Evolutionary conservation across 495 filamentous ascomycete species (phyloP).

Genomic region (Penicillium pancosmium): DNA sequence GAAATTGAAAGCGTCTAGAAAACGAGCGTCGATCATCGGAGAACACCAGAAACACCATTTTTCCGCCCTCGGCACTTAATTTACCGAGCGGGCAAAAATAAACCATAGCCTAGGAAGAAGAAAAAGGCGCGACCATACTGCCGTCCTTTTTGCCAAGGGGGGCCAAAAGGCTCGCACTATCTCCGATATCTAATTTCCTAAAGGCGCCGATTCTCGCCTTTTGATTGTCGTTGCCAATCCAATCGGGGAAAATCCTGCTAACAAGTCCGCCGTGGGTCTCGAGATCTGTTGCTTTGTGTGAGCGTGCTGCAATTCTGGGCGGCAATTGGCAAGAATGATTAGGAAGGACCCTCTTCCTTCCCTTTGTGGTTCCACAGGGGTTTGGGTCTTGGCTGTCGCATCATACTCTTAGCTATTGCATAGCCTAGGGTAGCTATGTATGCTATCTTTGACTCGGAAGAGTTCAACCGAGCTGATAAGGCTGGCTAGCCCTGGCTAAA

Average conservation of each 20-base stretch:
- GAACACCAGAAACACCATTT: constrained; percentile 1
- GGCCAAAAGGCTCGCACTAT: not conserved
- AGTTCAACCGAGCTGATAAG: constrained; percentile 17
- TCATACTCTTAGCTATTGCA: not conserved
- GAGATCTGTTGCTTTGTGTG: constrained; percentile 2
- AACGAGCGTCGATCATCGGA: constrained; percentile 13
- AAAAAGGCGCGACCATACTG: not conserved
- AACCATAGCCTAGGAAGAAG: not conserved
- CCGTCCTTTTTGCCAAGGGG: too few relatives aligned
- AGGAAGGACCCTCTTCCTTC: not conserved
- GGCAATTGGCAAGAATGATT: constrained; percentile 14
- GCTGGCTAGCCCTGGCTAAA: constrained; percentile 4
- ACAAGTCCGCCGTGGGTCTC: constrained; percentile 16
- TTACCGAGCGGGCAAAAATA: not conserved
- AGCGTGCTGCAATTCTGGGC: constrained; percentile 13
- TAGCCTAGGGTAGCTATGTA: not conserved
- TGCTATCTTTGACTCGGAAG: constrained; percentile 10
- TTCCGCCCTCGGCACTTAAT: constrained; percentile 4
- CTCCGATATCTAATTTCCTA: constrained; percentile 6
- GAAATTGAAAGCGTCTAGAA: not conserved
- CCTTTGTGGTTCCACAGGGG: constrained; percentile 2
- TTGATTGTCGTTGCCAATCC: not conserved
- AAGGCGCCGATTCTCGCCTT: constrained; percentile 13
- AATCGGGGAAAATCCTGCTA: constrained; percentile 12
- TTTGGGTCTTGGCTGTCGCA: not conserved